Percentiles rank a stretch among this genome's conserved stretches.
Evolutionary conservation across 2,329 filamentous ascomycete species (phyloP).

Genomic region (Pseudocercospora macadamiae): DNA sequence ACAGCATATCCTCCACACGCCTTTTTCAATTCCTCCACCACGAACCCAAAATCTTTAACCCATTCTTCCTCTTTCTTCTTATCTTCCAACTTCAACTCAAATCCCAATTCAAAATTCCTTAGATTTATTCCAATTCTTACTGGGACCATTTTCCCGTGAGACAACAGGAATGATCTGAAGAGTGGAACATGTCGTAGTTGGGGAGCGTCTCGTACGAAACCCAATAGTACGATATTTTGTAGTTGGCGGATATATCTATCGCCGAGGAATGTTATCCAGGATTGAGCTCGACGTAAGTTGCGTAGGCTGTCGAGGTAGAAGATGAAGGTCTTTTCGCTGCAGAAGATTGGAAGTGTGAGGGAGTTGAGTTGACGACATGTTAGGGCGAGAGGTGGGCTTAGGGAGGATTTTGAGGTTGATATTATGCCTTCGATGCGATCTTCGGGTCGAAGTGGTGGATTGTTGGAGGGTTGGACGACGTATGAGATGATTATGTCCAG

Average conservation of each 20-base stretch:
- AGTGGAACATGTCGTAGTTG: not conserved
- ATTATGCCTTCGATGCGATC: not conserved
- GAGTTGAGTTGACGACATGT: conserved; percentile 3
- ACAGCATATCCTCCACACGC: not conserved
- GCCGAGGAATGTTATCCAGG: not conserved
- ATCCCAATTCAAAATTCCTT: not conserved
- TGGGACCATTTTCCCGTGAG: not conserved
- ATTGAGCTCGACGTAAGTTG: not conserved
- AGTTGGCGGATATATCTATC: not conserved
- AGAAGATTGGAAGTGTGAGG: not conserved
- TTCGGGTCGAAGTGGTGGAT: not conserved
- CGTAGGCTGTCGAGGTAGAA: not conserved
- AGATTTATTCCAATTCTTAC: not conserved
- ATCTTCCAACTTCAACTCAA: not conserved
- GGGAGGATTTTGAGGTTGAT: not conserved
- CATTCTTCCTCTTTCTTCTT: not conserved
- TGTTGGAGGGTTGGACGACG: not conserved
- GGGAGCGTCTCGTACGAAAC: not conserved
- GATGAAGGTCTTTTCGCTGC: not conserved
- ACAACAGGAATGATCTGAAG: not conserved
- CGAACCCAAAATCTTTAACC: not conserved
- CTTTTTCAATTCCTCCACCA: not conserved
- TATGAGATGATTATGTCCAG: not conserved
- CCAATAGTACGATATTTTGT: not conserved
- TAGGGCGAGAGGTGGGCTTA: not conserved